Percentiles rank a stretch among this genome's conserved stretches.
Conservation (phyloP, 2,329 filamentous ascomycete genomes). For the Bipolaris zeicola region DNA sequence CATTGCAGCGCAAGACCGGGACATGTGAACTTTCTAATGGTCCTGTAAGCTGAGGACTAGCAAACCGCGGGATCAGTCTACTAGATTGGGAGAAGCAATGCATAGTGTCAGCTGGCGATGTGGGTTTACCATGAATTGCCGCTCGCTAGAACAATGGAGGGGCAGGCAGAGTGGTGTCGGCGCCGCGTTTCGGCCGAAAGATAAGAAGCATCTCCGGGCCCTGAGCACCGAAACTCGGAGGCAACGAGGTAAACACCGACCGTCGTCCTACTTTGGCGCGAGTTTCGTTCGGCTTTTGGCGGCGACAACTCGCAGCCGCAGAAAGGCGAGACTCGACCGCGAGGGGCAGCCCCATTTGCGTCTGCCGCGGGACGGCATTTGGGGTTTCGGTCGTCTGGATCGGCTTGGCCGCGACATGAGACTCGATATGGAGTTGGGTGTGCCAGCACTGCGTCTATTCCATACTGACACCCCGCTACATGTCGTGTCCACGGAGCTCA, state of each 20-base stretch:
- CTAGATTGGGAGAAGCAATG: constrained; percentile 29
- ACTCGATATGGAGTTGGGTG: not conserved
- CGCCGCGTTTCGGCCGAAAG: constrained; percentile 13
- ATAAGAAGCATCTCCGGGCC: constrained; percentile 23
- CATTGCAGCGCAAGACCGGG: not conserved
- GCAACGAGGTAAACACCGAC: constrained; percentile 13
- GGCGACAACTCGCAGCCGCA: constrained; percentile 42
- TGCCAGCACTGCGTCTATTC: not conserved
- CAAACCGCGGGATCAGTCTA: constrained; percentile 16
- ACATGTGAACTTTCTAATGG: constrained; percentile 14
- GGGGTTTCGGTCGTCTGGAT: constrained; percentile 9
- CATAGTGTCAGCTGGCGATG: constrained; percentile 6
- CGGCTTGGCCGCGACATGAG: constrained; percentile 18
- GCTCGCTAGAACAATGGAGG: constrained; percentile 16
- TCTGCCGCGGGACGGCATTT: constrained; percentile 14
- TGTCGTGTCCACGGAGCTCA: constrained; percentile 1
- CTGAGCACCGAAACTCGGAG: constrained; percentile 14
- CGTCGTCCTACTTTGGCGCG: constrained; percentile 21
- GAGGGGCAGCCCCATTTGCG: constrained; percentile 18
- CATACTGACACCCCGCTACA: not conserved
- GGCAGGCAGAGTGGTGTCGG: constrained; percentile 15
- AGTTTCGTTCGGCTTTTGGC: constrained; percentile 23
- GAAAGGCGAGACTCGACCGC: constrained; percentile 35
- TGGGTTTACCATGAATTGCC: not conserved
- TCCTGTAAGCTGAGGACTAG: constrained; percentile 8